Conservation (phyloP, 1,139 yeast species). For the Zygosaccharomyces sapae region DNA sequence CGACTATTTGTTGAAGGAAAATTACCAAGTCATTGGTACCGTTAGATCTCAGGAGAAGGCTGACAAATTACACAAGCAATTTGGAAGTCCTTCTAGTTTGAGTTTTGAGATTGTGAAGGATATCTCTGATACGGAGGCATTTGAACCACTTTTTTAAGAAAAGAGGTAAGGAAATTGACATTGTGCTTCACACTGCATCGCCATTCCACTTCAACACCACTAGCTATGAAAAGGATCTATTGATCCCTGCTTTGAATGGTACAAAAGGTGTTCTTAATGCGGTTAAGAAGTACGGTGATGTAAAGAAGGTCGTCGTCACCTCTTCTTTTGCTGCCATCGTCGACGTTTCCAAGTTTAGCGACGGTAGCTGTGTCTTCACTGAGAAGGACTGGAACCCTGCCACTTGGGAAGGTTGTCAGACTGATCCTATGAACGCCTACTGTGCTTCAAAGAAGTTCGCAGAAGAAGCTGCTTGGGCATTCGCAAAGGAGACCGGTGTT, state of each 20-base stretch:
- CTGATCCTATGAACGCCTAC: constrained; percentile 38
- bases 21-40: constrained; percentile 38
- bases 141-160: constrained; percentile 36
- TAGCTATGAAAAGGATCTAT: constrained; percentile 30
- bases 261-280: constrained; percentile 43
- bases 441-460: constrained; percentile 45
- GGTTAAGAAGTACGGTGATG: constrained; percentile 43
- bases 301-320: constrained; percentile 41
- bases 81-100: constrained; percentile 31
- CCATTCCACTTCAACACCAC: constrained; percentile 37
- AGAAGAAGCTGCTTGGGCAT: constrained; percentile 50
- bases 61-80: constrained; percentile 23
- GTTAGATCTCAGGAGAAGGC: constrained; percentile 38
- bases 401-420: constrained; percentile 36
- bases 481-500: constrained; percentile 32
- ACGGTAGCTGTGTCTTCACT: constrained; percentile 48
- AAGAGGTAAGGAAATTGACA: constrained; percentile 34
- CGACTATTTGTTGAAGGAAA: constrained; percentile 27
- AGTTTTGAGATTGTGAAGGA: constrained; percentile 38
- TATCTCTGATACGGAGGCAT: constrained; percentile 36
- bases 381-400: constrained; percentile 42
- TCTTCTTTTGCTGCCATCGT: constrained; percentile 52
- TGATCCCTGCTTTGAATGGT: constrained; percentile 49
- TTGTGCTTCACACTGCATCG: constrained; percentile 44
- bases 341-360: constrained; percentile 42